Base-by-base conservation (phyloP, 2,329 filamentous ascomycete genomes). In the Ophiosphaerella herpotricha region DNA sequence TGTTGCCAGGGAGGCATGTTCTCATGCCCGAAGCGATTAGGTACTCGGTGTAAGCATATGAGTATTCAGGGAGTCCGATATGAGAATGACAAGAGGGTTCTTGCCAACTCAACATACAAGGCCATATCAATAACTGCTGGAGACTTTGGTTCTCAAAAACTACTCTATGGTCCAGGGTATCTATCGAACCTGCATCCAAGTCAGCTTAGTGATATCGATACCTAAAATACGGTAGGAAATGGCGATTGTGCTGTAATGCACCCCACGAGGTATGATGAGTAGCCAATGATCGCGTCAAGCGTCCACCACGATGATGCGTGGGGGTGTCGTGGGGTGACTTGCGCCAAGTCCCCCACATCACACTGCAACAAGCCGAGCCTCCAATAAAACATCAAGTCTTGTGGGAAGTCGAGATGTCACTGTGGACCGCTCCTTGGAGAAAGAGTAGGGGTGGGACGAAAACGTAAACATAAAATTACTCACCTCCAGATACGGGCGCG, bases 401-500 rank as follows among this genome's bases (percentile, higher is more conserved):
- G 43, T 46, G 44, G 50, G 39, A 51, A 39, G 18, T 31, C 4
- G 13, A 36, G 39, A 31, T 35, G 39, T 43, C 13, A 18, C 14
- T 21, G 38, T 16, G 44, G 9, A 32, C 39, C 12, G 21, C 31
- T 21, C 18, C 32, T 43, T 31, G 39, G n/a, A 39, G 29, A n/a
- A 16, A 18, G 34, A n/a, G 35, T 45, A 31, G 35, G 34, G 32
- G 23, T 32, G 36, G 7, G 7, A 21, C 21, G 29, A 21, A 39
- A 29, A 48, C 26, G 21, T 13, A 33, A 29, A 14, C 8, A 14
- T 9, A 24, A 42, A 35, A 44, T 43, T 36, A 64, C 61, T 56
- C 44, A 97, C 65, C 89, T 91, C 94, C 94, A 99, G 77, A 99
- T 97, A 68, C 94, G 87, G 46, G 94, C 94, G 72, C 93, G 89